phyloP scores from a whole-genome alignment of 768 basidiomycete species.

The Macrocybe gigantea region DNA sequence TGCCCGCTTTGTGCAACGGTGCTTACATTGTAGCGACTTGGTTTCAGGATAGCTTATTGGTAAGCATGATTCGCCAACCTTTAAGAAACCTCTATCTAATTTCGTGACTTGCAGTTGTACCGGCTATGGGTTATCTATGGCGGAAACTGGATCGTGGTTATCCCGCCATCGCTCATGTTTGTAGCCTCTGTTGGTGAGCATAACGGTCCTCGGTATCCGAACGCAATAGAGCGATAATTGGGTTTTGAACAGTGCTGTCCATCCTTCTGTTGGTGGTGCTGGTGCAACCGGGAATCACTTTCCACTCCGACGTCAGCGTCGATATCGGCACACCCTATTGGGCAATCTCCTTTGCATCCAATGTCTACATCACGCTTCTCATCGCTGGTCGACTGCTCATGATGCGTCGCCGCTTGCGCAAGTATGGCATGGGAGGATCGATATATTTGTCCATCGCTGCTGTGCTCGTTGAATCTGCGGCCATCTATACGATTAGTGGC shows the following conservation, averaged over 20 bases:
- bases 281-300: constrained; percentile 31
- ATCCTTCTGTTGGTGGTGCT: constrained; percentile 38
- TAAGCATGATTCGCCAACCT: not conserved
- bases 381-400: constrained; percentile 28
- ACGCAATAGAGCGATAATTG: not conserved
- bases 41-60: not conserved
- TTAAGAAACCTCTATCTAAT: constrained; percentile 28
- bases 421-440: constrained; percentile 23
- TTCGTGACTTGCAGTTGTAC: constrained; percentile 42
- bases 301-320: constrained; percentile 28
- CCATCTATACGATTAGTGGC: constrained; percentile 35
- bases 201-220: not conserved
- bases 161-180: constrained; percentile 30
- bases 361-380: constrained; percentile 35
- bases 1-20: constrained; percentile 34
- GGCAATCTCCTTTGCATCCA: constrained; percentile 31
- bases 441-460: constrained; percentile 31
- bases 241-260: constrained; percentile 26
- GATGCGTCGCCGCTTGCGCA: constrained; percentile 22
- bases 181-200: constrained; percentile 35
- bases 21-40: constrained; percentile 28
- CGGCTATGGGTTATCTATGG: constrained; percentile 22
- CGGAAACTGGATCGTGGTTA: constrained; percentile 20
- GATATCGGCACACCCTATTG: constrained; percentile 33
- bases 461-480: constrained; percentile 38